Conservation (phyloP, 1,284 basidiomycete species). For the Ganoderma resinaceum region DNA sequence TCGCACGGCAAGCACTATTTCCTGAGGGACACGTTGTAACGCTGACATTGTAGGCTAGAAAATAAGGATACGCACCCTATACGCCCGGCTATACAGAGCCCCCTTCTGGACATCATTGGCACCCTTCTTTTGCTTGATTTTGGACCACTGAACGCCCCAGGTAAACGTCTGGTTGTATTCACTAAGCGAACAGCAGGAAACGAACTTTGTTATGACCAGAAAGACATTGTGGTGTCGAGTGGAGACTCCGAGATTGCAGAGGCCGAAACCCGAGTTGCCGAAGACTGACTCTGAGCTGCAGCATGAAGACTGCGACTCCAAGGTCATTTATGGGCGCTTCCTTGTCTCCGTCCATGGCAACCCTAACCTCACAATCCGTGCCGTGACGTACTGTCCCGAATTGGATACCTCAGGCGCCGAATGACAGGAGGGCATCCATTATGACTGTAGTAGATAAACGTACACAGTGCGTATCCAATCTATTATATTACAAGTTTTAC, state of each 20-base stretch:
- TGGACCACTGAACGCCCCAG: constrained; percentile 71
- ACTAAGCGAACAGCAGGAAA: too few species aligned
- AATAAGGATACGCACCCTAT: constrained; percentile 53
- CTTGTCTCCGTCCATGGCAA: neutral
- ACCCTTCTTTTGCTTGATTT: constrained; percentile 86
- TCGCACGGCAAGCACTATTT: constrained; percentile 73
- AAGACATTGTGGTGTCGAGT: constrained; percentile 37
- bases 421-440: neutral
- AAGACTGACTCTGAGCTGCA: too few species aligned
- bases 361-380: neutral
- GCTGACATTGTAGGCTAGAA: constrained; percentile 14
- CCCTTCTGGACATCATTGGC: constrained; percentile 73
- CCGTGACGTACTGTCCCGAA: neutral
- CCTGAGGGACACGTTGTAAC: constrained; percentile 48
- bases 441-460: neutral
- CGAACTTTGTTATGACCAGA: constrained; percentile 75
- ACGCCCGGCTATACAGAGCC: constrained; percentile 63
- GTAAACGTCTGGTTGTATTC: neutral
- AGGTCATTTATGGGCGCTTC: neutral
- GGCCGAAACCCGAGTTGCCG: constrained; percentile 1
- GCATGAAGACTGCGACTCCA: neutral
- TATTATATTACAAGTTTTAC: neutral
- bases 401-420: too few species aligned
- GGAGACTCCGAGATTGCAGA: constrained; percentile 23
- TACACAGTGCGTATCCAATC: neutral